phyloP scores from a whole-genome alignment of 805 yeast genomes.

The fission yeast (Schizosaccharomyces pombe) region DNA sequence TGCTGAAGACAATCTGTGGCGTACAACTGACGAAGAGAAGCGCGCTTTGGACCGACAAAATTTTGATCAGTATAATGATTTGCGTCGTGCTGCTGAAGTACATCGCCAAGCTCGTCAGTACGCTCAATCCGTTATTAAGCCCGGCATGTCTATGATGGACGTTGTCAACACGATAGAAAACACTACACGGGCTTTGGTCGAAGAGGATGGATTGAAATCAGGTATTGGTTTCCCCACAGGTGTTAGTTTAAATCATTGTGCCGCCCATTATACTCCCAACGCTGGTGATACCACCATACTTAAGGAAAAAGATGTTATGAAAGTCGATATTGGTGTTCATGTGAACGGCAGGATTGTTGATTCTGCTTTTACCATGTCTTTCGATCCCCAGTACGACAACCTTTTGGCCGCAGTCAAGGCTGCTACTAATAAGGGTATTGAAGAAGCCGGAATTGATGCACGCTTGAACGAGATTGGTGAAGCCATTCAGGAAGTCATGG shows the following conservation, averaged over 20 bases:
- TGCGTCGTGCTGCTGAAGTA: conserved; percentile 87
- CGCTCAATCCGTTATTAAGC: conserved; percentile 49
- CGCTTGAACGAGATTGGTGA: conserved; percentile 88
- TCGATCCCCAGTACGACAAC: conserved; percentile 60
- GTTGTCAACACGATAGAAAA: conserved; percentile 78
- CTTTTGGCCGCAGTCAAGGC: conserved; percentile 66
- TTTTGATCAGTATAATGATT: conserved; percentile 50
- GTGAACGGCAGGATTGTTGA: conserved; percentile 85
- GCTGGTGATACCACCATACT: conserved; percentile 72
- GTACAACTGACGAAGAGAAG: conserved; percentile 72
- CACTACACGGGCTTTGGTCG: conserved; percentile 51
- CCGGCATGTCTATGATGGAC: conserved; percentile 81
- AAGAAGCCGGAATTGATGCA: conserved; percentile 87
- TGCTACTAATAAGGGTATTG: conserved; percentile 83
- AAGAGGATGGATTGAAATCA: conserved; percentile 32
- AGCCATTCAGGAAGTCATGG: conserved; percentile 92
- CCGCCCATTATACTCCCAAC: conserved; percentile 96
- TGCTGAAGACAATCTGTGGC: conserved; percentile 37
- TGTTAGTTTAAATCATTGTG: conserved; percentile 71
- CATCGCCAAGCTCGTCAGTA: conserved; percentile 76
- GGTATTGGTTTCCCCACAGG: conserved; percentile 99
- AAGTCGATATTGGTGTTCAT: conserved; percentile 91
- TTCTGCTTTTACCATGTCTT: conserved; percentile 81
- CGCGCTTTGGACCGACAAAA: conserved; percentile 47
- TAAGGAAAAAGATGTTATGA: conserved; percentile 75